Conservation (phyloP, 2,329 filamentous ascomycete genomes). For the Xylaria sp. region DNA sequence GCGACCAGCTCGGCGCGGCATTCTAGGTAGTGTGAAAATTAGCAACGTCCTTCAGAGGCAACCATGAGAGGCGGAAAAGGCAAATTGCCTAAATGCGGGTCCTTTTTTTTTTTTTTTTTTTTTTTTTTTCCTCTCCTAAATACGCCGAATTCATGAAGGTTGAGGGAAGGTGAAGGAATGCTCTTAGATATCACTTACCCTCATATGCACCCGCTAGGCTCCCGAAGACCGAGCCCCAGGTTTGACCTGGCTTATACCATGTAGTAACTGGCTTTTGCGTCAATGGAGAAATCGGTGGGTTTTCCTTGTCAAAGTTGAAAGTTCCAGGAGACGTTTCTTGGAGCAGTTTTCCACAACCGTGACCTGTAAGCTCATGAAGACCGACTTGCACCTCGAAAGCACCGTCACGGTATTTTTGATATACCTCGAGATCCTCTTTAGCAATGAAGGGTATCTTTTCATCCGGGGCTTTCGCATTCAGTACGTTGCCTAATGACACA, state of each 20-base stretch:
- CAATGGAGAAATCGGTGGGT: constrained; percentile 84
- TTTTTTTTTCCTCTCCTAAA: neutral
- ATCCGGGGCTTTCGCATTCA: constrained; percentile 90
- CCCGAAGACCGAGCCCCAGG: constrained; percentile 93
- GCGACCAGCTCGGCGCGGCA: constrained; percentile 94
- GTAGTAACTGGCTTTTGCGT: constrained; percentile 80
- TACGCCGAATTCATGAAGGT: neutral
- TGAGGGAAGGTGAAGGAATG: neutral
- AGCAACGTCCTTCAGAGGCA: neutral
- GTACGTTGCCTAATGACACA: constrained; percentile 90
- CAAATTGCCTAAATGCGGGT: neutral
- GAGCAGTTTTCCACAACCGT: constrained; percentile 92
- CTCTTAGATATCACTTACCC: constrained; percentile 24
- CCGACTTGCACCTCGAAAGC: constrained; percentile 97
- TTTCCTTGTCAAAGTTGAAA: constrained; percentile 88
- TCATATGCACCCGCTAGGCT: constrained; percentile 89
- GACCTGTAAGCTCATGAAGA: constrained; percentile 86
- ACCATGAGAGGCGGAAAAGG: neutral
- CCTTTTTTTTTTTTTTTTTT: too few relatives aligned
- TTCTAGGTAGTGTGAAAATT: constrained; percentile 61
- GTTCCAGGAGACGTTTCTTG: constrained; percentile 85
- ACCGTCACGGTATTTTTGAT: constrained; percentile 82
- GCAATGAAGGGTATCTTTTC: constrained; percentile 93
- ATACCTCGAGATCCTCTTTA: constrained; percentile 80
- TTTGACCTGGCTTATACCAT: constrained; percentile 96